Percentiles rank a stretch among this genome's conserved stretches.
These are phyloP conservation scores for Baorangia bicolor DNA, from an alignment of 768 basidiomycete genomes.

Conservation along the genomic window DNA sequence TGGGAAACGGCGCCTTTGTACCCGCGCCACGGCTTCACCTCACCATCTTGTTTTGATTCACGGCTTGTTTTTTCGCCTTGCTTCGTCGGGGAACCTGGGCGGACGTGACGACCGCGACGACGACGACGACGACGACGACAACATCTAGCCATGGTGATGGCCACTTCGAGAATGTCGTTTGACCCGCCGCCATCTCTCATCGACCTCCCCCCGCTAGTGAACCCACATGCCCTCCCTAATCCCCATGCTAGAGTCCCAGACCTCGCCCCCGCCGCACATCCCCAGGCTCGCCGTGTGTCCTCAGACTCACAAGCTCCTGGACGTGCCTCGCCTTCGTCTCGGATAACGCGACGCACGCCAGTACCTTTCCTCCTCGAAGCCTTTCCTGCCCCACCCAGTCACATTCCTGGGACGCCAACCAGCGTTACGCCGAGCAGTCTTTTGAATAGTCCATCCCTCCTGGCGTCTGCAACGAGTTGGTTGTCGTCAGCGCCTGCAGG, in stretches of 20 bases:
- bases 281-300: slow-evolving; percentile 22
- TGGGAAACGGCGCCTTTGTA: slow-evolving; percentile 23
- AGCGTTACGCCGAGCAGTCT: background rate
- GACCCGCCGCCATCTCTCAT: slow-evolving; percentile 9
- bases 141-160: slow-evolving; percentile 15
- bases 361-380: slow-evolving; percentile 39
- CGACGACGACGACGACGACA: slow-evolving; percentile 2
- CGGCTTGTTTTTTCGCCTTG: slow-evolving; percentile 22
- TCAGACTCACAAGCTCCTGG: slow-evolving; percentile 27
- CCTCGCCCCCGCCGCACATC: slow-evolving; percentile 2
- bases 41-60: slow-evolving; percentile 14
- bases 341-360: slow-evolving; percentile 31
- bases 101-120: slow-evolving; percentile 17
- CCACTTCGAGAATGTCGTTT: slow-evolving; percentile 18
- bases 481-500: slow-evolving; percentile 4
- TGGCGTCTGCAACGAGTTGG: slow-evolving; percentile 11
- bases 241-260: slow-evolving; percentile 15
- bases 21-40: slow-evolving; percentile 9
- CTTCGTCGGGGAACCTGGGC: slow-evolving; percentile 9
- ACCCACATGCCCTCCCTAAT: slow-evolving; percentile 16
- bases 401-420: slow-evolving; percentile 28
- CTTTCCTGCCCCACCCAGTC: slow-evolving; percentile 37
- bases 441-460: slow-evolving; percentile 12
- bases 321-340: slow-evolving; percentile 25
- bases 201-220: slow-evolving; percentile 9